Percentiles rank a stretch among this genome's conserved stretches.
Conservation (phyloP, 257 asterid species). For the Petunia secreta region DNA sequence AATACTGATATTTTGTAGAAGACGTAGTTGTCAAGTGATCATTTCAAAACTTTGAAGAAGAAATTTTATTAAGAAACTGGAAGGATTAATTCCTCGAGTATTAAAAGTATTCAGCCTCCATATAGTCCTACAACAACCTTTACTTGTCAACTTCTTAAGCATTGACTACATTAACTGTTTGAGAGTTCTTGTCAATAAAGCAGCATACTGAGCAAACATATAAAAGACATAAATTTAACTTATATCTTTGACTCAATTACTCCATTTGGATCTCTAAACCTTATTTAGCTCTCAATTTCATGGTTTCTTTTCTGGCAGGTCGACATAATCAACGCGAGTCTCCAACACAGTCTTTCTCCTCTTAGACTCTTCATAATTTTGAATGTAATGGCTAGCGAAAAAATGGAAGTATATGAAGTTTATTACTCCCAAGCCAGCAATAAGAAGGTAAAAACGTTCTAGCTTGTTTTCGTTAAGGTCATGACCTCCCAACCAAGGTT, state of each 20-base stretch:
- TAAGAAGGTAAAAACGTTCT: slow-evolving; percentile 59
- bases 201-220: not conserved
- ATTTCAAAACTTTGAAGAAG: too few species aligned
- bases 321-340: slow-evolving; percentile 11
- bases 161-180: not conserved
- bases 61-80: too few species aligned
- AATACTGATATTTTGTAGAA: too few species aligned
- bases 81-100: too few species aligned
- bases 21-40: too few species aligned
- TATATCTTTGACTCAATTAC: not conserved
- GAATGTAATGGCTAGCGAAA: slow-evolving; percentile 54
- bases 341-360: slow-evolving; percentile 24
- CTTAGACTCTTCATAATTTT: slow-evolving; percentile 21
- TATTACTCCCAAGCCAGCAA: slow-evolving; percentile 50
- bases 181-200: not conserved
- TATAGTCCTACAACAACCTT: too few species aligned
- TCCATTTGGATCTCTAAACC: not conserved
- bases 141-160: too few species aligned
- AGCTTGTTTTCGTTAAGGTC: slow-evolving; percentile 68
- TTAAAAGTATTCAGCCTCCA: too few species aligned
- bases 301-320: slow-evolving; percentile 26
- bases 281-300: not conserved
- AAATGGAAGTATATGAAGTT: slow-evolving; percentile 58
- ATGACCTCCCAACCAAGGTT: slow-evolving; percentile 65
- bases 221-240: not conserved